phyloP scores from a whole-genome alignment of 176 grass and related monocot genomes.

The Eragrostis curvula region DNA sequence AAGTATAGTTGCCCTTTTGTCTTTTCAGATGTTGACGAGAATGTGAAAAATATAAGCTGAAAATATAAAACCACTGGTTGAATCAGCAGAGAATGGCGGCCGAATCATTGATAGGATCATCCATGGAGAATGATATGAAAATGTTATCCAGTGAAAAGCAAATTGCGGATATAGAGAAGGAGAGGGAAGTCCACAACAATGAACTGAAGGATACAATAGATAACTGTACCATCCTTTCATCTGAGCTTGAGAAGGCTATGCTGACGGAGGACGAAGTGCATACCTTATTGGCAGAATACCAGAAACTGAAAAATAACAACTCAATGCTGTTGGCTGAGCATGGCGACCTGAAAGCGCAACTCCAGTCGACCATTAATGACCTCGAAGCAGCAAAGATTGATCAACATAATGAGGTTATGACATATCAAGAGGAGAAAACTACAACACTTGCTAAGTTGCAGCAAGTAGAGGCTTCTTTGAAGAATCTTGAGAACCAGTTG shows the following conservation, averaged over 20 bases:
- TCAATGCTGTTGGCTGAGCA: conserved; percentile 44
- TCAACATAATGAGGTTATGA: conserved; percentile 37
- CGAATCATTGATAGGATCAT: conserved; percentile 36
- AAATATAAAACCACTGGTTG: conserved; percentile 51
- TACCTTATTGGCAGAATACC: conserved; percentile 48
- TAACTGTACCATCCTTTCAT: conserved; percentile 37
- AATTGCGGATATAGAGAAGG: conserved; percentile 45
- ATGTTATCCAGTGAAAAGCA: conserved; percentile 50
- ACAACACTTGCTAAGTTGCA: conserved; percentile 17
- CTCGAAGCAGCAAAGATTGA: conserved; percentile 43
- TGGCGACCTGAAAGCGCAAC: conserved; percentile 46
- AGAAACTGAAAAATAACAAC: conserved; percentile 63
- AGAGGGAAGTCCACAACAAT: conserved; percentile 30
- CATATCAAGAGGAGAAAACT: conserved; percentile 33
- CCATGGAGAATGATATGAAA: conserved; percentile 51
- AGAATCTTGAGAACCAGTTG: conserved; percentile 51
- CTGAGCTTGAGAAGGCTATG: conserved; percentile 40
- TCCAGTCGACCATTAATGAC: conserved; percentile 37
- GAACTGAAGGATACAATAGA: conserved; percentile 44
- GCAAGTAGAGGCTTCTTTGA: conserved; percentile 45
- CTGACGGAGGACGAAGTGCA: conserved; percentile 45
- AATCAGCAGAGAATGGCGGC: conserved; percentile 40
- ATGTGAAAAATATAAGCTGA: conserved; percentile 69
- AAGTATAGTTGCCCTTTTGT: neutral
- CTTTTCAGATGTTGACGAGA: conserved; percentile 72